Conservation (phyloP, 2,329 filamentous ascomycete genomes). For the Aureobasidium sp. region DNA sequence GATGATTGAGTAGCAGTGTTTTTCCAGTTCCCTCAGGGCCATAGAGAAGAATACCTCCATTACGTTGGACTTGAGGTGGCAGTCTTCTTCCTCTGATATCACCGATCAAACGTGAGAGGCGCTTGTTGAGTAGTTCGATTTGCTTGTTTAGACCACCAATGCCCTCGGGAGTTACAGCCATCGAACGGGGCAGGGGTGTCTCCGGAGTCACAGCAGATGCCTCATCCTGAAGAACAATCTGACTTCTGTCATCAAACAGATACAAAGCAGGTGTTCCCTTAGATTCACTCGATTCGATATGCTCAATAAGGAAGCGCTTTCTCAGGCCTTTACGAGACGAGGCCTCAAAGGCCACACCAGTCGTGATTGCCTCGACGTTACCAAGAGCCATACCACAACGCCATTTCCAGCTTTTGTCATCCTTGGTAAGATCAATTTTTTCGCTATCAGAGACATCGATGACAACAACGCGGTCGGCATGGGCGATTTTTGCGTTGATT, state of each 20-base stretch:
- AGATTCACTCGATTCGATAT: conserved; percentile 38
- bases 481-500: conserved; percentile 43
- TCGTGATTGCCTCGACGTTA: conserved; percentile 59
- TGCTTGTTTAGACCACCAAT: conserved; percentile 63
- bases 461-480: conserved; percentile 52
- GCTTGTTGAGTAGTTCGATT: conserved; percentile 57
- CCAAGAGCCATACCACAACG: conserved; percentile 23
- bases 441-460: conserved; percentile 42
- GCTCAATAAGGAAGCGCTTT: conserved; percentile 52
- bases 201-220: conserved; percentile 14
- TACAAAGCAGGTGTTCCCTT: conserved; percentile 12
- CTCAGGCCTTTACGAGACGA: conserved; percentile 48
- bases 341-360: conserved; percentile 63
- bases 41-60: conserved; percentile 62
- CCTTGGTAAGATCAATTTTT: conserved; percentile 20
- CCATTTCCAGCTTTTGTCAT: conserved; percentile 30
- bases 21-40: conserved; percentile 83
- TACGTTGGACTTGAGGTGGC: conserved; percentile 25
- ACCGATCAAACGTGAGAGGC: conserved; percentile 40
- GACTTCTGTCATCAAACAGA: conserved; percentile 20
- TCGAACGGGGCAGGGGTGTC: conserved; percentile 9
- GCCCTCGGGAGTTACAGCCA: conserved; percentile 34
- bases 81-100: conserved; percentile 15
- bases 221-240: conserved; percentile 21
- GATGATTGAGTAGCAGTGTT: conserved; percentile 59